Base-by-base conservation (phyloP, 345 rosid genomes). In the Sonneratia caseolaris region DNA sequence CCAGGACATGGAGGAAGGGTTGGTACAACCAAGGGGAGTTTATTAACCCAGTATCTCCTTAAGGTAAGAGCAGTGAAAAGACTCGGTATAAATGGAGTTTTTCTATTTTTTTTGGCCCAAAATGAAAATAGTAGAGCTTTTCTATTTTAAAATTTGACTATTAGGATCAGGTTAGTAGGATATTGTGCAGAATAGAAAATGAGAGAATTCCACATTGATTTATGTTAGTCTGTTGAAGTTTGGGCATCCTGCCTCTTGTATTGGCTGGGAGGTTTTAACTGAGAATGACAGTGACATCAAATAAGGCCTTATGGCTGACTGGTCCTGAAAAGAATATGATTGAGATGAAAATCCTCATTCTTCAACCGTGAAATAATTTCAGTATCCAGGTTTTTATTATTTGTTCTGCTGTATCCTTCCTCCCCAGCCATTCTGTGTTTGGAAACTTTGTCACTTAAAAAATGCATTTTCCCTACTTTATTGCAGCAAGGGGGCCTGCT, bases 401-500 rank as follows among this genome's bases (percentile, higher is more conserved):
- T 70, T 62, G 19, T 21, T 73, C 38, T 37, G 43, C 43, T 40
- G 2, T 40, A 47, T 47, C 15, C 66, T 62, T 14, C 38, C 15
- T 62, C 38, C 27, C 66, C 38, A 35, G 14, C 45, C 45, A 42
- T 42, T 5, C 45, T 42, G 10, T 42, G 10, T 42, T 5, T 42
- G 45, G 45, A 19, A 27, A 27, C 2, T 12, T 35, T 35, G 38
- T 4, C 2, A 62, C 66, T 62, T 12, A 62, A 62, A 62, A 35
- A 59, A 27, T 8, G 66, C 18, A 35, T 27, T 62, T 62, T 15
- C 38, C 38, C 3, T 62, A 27, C 43, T 47, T 40, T 9, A 56
- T 85, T 84, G 81, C 91, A 95, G 98, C 97, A 95, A 95, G 98
- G 99, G 57, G 99, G 99, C 72, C 84, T 95, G 99, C 88, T 95